Conservation (phyloP, 2,329 filamentous ascomycete species). For the Endocalyx cinctus region DNA sequence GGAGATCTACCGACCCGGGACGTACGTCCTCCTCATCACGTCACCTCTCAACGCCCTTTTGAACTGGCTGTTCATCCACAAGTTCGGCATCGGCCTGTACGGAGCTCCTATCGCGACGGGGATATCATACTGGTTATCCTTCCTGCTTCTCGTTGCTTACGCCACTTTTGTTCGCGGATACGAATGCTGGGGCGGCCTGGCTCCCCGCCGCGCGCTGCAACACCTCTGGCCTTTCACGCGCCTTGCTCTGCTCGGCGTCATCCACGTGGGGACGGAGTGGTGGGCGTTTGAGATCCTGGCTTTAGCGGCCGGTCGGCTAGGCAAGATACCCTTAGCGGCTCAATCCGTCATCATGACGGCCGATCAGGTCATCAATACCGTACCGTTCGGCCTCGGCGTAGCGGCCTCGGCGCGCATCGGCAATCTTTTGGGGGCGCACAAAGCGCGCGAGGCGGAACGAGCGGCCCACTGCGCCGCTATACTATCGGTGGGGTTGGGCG, state of each 20-base stretch:
- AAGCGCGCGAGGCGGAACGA: constrained; percentile 60
- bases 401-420: constrained; percentile 74
- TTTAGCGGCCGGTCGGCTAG: constrained; percentile 73
- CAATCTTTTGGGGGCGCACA: constrained; percentile 69
- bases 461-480: constrained; percentile 73
- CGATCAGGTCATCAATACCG: constrained; percentile 78
- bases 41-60: constrained; percentile 76
- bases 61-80: constrained; percentile 77
- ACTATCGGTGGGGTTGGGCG: constrained; percentile 65
- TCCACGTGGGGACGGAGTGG: constrained; percentile 89
- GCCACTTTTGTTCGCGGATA: constrained; percentile 64
- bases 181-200: constrained; percentile 74
- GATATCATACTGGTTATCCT: constrained; percentile 82
- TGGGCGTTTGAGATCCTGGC: constrained; percentile 93
- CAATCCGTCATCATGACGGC: constrained; percentile 89
- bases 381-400: constrained; percentile 82
- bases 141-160: constrained; percentile 70
- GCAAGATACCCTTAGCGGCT: constrained; percentile 73
- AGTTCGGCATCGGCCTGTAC: constrained; percentile 64
- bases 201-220: constrained; percentile 57
- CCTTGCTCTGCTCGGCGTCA: constrained; percentile 69
- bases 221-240: constrained; percentile 68
- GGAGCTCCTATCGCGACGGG: constrained; percentile 80
- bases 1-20: constrained; percentile 71
- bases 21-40: constrained; percentile 77